phyloP scores from a whole-genome alignment of 73 alveolate genomes.

The Breviolum minutum region DNA sequence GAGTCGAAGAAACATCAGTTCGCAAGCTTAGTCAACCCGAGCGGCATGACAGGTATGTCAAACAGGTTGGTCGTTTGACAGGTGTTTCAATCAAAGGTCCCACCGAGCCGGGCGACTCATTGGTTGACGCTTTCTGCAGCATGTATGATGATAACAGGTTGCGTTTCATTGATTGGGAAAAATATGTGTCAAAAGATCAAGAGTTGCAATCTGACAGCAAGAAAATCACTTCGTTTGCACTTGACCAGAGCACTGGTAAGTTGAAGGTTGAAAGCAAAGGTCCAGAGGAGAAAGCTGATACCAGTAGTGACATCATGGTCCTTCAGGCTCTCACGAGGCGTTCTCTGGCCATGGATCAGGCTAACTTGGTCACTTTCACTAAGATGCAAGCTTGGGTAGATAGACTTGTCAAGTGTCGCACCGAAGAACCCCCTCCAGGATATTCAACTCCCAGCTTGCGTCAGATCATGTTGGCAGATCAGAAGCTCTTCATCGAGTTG shows the following conservation, averaged over 20 bases:
- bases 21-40: not conserved
- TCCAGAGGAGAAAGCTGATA: not conserved
- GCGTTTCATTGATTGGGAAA: not conserved
- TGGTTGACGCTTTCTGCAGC: not conserved
- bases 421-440: not conserved
- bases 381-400: not conserved
- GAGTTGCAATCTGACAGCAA: not conserved
- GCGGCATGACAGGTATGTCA: not conserved
- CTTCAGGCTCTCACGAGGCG: not conserved
- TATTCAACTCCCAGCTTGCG: not conserved
- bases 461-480: too few relatives aligned
- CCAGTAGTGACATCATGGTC: not conserved
- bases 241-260: not conserved
- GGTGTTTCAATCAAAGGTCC: constrained; percentile 11
- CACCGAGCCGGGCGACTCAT: not conserved
- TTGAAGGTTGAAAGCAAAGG: constrained; percentile 5
- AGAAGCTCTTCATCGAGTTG: too few relatives aligned
- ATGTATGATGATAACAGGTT: not conserved
- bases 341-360: constrained; percentile 15
- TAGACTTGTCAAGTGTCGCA: not conserved
- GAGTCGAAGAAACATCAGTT: not conserved
- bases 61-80: not conserved
- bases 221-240: not conserved
- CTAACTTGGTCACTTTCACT: not conserved
- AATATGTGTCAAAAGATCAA: not conserved